phyloP scores from a whole-genome alignment of 2,329 filamentous ascomycete species.

The Fusarium dimerum region DNA sequence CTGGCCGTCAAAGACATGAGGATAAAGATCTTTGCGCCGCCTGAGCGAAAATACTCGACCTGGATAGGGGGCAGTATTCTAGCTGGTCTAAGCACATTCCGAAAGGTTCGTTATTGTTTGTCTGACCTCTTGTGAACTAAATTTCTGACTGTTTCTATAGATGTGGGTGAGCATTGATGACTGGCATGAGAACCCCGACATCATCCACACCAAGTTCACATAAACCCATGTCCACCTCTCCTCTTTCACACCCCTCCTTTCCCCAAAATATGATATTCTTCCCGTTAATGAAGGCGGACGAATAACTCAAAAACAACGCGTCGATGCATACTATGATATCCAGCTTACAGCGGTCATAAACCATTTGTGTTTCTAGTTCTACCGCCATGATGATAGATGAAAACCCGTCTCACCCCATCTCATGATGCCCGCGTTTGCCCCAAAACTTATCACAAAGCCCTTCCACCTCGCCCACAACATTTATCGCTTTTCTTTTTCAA shows the following conservation, averaged over 20 bases:
- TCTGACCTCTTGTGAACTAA: not conserved
- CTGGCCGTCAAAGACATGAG: conserved; percentile 98
- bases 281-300: too few species aligned
- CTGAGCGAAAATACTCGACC: conserved; percentile 96
- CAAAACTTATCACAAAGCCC: not conserved
- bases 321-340: not conserved
- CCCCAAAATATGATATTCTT: conserved; percentile 9
- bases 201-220: conserved; percentile 97
- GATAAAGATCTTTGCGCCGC: conserved; percentile 98
- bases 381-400: conserved; percentile 15
- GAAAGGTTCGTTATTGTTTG: conserved; percentile 68
- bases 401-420: not conserved
- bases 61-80: conserved; percentile 99
- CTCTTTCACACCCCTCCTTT: not conserved
- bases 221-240: conserved; percentile 41
- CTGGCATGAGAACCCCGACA: conserved; percentile 99
- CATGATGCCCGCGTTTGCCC: conserved; percentile 3
- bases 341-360: not conserved
- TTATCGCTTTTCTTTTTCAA: conserved; percentile 27
- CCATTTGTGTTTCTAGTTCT: too few species aligned
- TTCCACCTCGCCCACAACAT: conserved; percentile 1
- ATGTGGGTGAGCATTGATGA: conserved; percentile 99
- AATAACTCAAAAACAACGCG: not conserved
- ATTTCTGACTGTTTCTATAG: conserved; percentile 47
- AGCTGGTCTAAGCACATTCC: conserved; percentile 94